Percentiles rank a stretch among this genome's conserved stretches.
These are phyloP conservation scores for Nakataea oryzae DNA, from an alignment of 2,329 filamentous ascomycete species.

Conservation along the genomic window DNA sequence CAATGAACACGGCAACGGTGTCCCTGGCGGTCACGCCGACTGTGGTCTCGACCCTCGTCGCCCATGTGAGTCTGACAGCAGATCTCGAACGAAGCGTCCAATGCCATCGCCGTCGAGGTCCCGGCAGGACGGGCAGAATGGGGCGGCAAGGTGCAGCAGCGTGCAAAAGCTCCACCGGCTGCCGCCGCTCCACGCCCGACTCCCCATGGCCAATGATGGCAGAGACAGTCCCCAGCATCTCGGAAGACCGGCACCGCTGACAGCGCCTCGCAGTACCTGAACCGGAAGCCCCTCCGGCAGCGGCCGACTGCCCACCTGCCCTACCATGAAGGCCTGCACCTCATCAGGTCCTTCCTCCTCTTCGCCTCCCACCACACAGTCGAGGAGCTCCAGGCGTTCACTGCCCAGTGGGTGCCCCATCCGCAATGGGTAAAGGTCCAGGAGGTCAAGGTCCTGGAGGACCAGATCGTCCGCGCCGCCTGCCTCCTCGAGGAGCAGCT, in stretches of 20 bases:
- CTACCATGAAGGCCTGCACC: constrained; percentile 83
- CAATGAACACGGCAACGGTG: constrained; percentile 68
- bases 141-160: not conserved
- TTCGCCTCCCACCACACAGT: constrained; percentile 84
- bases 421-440: constrained; percentile 82
- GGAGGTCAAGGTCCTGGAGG: constrained; percentile 51
- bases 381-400: constrained; percentile 89
- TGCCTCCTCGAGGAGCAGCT: constrained; percentile 60
- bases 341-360: constrained; percentile 76
- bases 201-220: not conserved
- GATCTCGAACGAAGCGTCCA: not conserved
- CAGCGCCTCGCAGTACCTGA: constrained; percentile 53
- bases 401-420: constrained; percentile 80
- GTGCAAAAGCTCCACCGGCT: not conserved
- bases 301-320: constrained; percentile 86
- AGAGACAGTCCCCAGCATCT: not conserved
- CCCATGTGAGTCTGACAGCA: constrained; percentile 56
- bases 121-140: not conserved
- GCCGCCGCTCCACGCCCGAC: not conserved
- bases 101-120: not conserved
- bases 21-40: constrained; percentile 78
- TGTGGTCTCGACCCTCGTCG: constrained; percentile 75
- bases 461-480: constrained; percentile 57
- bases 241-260: not conserved
- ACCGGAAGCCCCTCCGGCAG: constrained; percentile 62